Base-by-base conservation (phyloP, 1,284 basidiomycete species). In the Entoloma clypeatum region DNA sequence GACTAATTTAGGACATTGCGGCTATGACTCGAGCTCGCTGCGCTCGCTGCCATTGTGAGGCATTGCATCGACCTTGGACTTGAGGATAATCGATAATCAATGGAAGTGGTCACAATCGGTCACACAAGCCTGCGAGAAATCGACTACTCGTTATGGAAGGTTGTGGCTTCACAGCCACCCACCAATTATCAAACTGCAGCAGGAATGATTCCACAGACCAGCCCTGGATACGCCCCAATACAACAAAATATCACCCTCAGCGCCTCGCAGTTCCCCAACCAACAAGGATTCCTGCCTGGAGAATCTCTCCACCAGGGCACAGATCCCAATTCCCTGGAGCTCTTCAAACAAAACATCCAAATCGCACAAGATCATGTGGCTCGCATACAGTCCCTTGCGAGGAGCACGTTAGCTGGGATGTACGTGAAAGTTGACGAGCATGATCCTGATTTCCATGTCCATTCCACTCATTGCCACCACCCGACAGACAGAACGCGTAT, bases 281-380 rank as follows among this genome's bases (percentile, higher is more conserved):
- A 46, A 14, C 39, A 42, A 36, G 22, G 33, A 5, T 35, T 49
- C 10, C 22, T 52, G 11, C 30, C 46, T 31, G 52, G 50, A 22
- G 46, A 52, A n/a, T 50, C 49, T 11, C 45, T 53, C 23, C 52
- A 52, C 30, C 53, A 51, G 52, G 56, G 55, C 11, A 42, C 56
- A 13, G 78, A 79, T 45, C 68, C 65, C 6, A 78, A 75, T 50
- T 75, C 77, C 16, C 71, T 74, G 2, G 71, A 72, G 26, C 49
- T 67, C 9, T 79, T 81, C 64, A 75, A 72, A 46, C 69, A 73
- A 32, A 79, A 76, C 54, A 62, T 79, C 5, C 65, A 68, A 36
- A 38, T 71, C 14, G 63, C 68, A 0, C 69, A 71, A 26, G 62
- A 66, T 23, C 66, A 72, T n/a, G 61, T 77, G 3, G 47, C 60